Percentiles rank a stretch among this genome's conserved stretches.
These are phyloP conservation scores for Pythium coloratum DNA, from an alignment of 352 stramenopile species.

Conservation along the genomic window DNA sequence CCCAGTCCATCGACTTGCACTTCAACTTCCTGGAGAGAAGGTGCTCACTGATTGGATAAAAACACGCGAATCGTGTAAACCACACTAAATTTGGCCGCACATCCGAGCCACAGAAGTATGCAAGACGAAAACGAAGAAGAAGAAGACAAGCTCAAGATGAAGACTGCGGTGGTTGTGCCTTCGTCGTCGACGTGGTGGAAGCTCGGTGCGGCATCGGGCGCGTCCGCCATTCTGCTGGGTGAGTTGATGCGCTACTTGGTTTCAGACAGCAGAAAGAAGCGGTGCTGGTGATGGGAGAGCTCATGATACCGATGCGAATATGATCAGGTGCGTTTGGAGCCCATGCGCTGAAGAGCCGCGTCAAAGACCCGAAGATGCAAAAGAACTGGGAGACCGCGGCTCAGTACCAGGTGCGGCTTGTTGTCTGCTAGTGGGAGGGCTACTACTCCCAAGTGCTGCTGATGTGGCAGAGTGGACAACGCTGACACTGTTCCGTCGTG, in stretches of 20 bases:
- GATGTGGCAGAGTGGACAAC: too few species aligned
- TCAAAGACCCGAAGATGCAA: conserved; percentile 76
- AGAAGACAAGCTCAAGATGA: conserved; percentile 31
- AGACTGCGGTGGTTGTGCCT: conserved; percentile 59
- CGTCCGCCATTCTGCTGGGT: conserved; percentile 40
- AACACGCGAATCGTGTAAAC: conserved; percentile 5
- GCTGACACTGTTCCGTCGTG: conserved; percentile 11
- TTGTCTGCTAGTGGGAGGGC: too few species aligned
- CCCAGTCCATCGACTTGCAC: neutral
- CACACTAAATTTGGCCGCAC: conserved; percentile 2
- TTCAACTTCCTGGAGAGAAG: conserved; percentile 6
- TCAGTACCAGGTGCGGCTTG: conserved; percentile 65
- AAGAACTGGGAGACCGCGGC: conserved; percentile 86
- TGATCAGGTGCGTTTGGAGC: conserved; percentile 74
- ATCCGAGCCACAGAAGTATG: conserved; percentile 1
- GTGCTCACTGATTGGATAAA: conserved; percentile 25
- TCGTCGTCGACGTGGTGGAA: conserved; percentile 80
- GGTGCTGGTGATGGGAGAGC: too few species aligned
- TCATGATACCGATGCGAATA: neutral
- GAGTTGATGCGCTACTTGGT: neutral
- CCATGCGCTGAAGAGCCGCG: conserved; percentile 60
- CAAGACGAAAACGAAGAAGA: neutral
- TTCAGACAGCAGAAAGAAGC: too few species aligned
- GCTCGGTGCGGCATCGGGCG: conserved; percentile 66
- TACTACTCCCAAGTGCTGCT: too few species aligned